phyloP scores from a whole-genome alignment of 768 basidiomycete genomes.

The Amylocystis lapponica region DNA sequence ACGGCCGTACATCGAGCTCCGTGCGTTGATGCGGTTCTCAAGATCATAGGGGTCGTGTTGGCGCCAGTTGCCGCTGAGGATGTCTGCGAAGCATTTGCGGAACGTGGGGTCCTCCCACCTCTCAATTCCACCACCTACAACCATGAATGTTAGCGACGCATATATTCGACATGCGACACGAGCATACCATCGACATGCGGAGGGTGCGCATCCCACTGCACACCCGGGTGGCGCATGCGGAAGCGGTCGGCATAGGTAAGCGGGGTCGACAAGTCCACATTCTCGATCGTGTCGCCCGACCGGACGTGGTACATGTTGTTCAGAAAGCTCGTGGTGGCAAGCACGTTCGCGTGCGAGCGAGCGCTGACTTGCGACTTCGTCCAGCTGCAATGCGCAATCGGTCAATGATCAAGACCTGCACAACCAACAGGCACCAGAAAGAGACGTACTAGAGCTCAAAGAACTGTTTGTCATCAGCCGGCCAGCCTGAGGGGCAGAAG shows the following conservation, averaged over 20 bases:
- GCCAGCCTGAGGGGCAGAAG: constrained; percentile 37
- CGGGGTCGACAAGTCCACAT: constrained; percentile 56
- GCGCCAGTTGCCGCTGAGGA: constrained; percentile 57
- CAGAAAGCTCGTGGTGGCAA: constrained; percentile 51
- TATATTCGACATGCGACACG: not conserved
- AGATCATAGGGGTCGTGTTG: constrained; percentile 64
- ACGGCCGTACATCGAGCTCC: constrained; percentile 57
- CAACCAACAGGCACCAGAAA: too few relatives aligned
- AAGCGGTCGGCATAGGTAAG: constrained; percentile 71
- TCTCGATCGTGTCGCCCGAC: constrained; percentile 33
- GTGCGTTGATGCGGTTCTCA: constrained; percentile 51
- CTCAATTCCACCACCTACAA: constrained; percentile 65
- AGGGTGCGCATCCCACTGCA: constrained; percentile 46
- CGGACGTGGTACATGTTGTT: constrained; percentile 57
- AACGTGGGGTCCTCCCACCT: constrained; percentile 64
- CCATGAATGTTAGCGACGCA: constrained; percentile 3
- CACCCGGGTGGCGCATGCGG: constrained; percentile 65
- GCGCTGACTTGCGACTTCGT: constrained; percentile 58
- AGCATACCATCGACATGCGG: constrained; percentile 44
- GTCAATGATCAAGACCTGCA: not conserved
- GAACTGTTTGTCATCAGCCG: constrained; percentile 61
- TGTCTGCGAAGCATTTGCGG: constrained; percentile 54
- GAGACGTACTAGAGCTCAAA: constrained; percentile 61
- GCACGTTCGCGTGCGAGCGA: constrained; percentile 59
- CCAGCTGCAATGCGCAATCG: constrained; percentile 29